A percentile compares a stretch with the other conserved stretches of the same genome.
Conservation (phyloP, 257 asterid genomes). For the Nicotiana knightiana region DNA sequence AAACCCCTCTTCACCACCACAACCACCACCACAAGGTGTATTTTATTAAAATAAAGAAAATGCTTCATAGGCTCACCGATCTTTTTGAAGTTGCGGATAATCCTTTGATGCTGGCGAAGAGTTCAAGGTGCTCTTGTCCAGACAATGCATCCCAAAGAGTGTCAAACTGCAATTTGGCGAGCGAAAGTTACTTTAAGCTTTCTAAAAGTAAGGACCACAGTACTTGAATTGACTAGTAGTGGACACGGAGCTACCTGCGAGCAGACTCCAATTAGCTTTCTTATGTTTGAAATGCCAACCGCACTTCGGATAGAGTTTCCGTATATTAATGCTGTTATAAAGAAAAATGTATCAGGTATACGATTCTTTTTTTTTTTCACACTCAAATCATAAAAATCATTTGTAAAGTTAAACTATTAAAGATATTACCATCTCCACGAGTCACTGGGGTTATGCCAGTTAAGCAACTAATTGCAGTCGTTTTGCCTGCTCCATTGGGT, state of each 20-base stretch:
- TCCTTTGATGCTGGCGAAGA: conserved; percentile 39
- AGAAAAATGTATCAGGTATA: not conserved
- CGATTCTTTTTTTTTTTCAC: not conserved
- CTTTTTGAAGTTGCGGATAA: conserved; percentile 14
- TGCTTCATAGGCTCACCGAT: conserved; percentile 9
- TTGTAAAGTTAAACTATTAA: not conserved
- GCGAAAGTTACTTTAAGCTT: not conserved
- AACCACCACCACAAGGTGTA: not conserved
- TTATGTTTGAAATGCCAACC: conserved; percentile 21
- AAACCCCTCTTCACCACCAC: not conserved
- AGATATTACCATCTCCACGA: conserved; percentile 20
- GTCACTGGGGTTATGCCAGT: conserved; percentile 34
- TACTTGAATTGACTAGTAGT: not conserved
- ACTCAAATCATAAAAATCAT: not conserved
- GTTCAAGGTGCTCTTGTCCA: conserved; percentile 32
- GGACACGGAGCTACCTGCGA: conserved; percentile 20
- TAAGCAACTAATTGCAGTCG: conserved; percentile 35
- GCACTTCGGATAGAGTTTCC: conserved; percentile 28
- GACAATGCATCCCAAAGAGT: conserved; percentile 32
- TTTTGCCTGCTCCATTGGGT: conserved; percentile 45
- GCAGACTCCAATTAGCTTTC: conserved; percentile 35
- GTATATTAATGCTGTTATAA: conserved; percentile 23
- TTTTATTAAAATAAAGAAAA: too few species aligned
- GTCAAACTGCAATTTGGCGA: conserved; percentile 21
- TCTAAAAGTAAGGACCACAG: not conserved